Evolutionary conservation across 2,329 filamentous ascomycete species (phyloP).

Genomic region (Arthrinium puccinioides): DNA sequence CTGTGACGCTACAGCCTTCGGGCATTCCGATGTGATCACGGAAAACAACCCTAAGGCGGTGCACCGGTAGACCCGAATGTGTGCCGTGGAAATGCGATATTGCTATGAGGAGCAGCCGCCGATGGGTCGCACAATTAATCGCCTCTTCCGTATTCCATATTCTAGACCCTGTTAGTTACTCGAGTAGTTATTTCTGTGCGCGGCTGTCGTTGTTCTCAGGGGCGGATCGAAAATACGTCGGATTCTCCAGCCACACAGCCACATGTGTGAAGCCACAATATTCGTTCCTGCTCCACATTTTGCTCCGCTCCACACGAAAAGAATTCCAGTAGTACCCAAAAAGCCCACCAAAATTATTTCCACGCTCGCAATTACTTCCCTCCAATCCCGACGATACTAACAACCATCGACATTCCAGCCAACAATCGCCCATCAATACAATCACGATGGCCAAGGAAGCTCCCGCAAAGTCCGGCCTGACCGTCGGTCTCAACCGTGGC

Average conservation of each 20-base stretch:
- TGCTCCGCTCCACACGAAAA: slow-evolving; percentile 3
- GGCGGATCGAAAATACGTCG: too few relatives aligned
- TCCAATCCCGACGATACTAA: slow-evolving; percentile 15
- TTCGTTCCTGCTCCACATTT: neutral
- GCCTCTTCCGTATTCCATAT: too few relatives aligned
- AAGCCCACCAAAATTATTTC: slow-evolving; percentile 10
- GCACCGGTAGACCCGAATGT: too few relatives aligned
- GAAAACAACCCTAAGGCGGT: too few relatives aligned
- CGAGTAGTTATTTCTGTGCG: too few relatives aligned
- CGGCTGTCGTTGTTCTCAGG: too few relatives aligned
- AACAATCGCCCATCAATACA: slow-evolving; percentile 19
- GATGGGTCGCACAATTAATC: too few relatives aligned
- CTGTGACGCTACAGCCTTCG: too few relatives aligned
- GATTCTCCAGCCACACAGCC: neutral
- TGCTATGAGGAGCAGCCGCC: too few relatives aligned
- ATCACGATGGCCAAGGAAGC: slow-evolving; percentile 51
- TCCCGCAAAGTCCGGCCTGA: slow-evolving; percentile 39
- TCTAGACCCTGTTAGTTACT: too few relatives aligned
- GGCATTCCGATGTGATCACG: too few relatives aligned
- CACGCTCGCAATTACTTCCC: slow-evolving; percentile 1
- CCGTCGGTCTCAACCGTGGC: slow-evolving; percentile 51
- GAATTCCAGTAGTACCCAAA: slow-evolving; percentile 4
- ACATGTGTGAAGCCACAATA: neutral
- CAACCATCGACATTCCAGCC: slow-evolving; percentile 18
- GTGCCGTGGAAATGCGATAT: too few relatives aligned